phyloP scores from a whole-genome alignment of 1,139 yeast species.

The Yamadazyma aaseri region DNA sequence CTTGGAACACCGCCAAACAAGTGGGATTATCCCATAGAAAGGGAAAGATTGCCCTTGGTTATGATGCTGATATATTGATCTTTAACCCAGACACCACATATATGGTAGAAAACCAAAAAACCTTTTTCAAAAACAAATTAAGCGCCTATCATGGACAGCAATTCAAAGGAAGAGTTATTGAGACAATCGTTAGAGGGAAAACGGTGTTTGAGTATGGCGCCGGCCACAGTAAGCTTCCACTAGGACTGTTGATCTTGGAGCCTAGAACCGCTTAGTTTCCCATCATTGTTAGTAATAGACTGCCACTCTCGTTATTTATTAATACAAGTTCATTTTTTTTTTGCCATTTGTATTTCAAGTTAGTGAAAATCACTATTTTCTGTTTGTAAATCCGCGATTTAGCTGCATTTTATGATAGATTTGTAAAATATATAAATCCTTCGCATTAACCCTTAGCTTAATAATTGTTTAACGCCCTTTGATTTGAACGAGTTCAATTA shows the following conservation, averaged over 20 bases:
- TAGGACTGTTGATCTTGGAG: conserved; percentile 61
- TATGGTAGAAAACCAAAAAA: conserved; percentile 54
- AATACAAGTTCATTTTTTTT: no score
- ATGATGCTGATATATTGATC: conserved; percentile 83
- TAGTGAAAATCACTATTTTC: no score
- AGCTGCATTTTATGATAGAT: no score
- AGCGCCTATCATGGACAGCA: conserved; percentile 79
- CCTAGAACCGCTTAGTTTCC: conserved; percentile 37
- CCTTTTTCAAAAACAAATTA: conserved; percentile 78
- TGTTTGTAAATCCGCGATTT: no score
- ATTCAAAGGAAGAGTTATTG: conserved; percentile 70
- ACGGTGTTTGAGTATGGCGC: conserved; percentile 56
- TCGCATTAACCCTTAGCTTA: no score
- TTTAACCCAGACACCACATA: conserved; percentile 66
- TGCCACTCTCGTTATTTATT: no score
- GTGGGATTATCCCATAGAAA: conserved; percentile 73
- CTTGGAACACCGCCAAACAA: conserved; percentile 80
- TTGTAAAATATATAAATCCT: no score
- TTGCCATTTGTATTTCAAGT: no score
- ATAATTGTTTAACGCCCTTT: no score
- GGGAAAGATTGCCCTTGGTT: conserved; percentile 70
- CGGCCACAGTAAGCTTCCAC: conserved; percentile 57
- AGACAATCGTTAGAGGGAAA: conserved; percentile 76
- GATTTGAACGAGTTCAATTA: no score
- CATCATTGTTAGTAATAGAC: no score